Evolutionary conservation across 495 filamentous ascomycete species (phyloP).

Genomic region (Evernia prunastri): DNA sequence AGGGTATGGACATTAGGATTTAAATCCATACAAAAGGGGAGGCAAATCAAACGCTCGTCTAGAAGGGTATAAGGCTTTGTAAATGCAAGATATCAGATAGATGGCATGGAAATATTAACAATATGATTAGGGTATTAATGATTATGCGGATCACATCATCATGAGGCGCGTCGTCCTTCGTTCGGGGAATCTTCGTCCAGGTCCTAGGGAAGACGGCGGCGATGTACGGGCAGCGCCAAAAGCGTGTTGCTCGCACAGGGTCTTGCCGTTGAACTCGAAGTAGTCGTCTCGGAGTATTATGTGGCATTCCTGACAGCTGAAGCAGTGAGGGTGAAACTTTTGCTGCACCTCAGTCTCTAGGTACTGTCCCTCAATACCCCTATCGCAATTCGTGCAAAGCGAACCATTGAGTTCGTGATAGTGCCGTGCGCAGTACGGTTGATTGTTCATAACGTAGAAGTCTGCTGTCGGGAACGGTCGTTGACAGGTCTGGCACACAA

Average conservation of each 20-base stretch:
- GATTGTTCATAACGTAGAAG: slow-evolving; percentile 85
- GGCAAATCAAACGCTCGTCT: slow-evolving; percentile 14
- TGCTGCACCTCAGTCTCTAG: slow-evolving; percentile 72
- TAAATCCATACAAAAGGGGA: background rate
- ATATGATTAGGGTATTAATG: slow-evolving; percentile 21
- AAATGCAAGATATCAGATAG: slow-evolving; percentile 7
- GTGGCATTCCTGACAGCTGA: slow-evolving; percentile 67
- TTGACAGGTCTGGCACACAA: slow-evolving; percentile 80
- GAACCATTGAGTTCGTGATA: slow-evolving; percentile 90
- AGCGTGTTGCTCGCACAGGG: slow-evolving; percentile 84
- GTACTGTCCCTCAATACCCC: slow-evolving; percentile 89
- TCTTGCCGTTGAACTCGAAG: slow-evolving; percentile 58
- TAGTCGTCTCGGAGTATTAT: slow-evolving; percentile 59
- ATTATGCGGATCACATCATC: slow-evolving; percentile 59
- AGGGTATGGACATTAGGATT: slow-evolving; percentile 21
- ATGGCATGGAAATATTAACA: slow-evolving; percentile 16
- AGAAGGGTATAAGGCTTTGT: slow-evolving; percentile 24
- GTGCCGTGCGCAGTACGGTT: slow-evolving; percentile 84
- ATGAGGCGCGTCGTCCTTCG: slow-evolving; percentile 78
- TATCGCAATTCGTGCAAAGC: slow-evolving; percentile 69
- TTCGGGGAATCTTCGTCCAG: slow-evolving; percentile 53
- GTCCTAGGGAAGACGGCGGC: slow-evolving; percentile 35
- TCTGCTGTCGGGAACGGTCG: slow-evolving; percentile 79
- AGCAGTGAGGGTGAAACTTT: slow-evolving; percentile 83
- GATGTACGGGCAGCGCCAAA: slow-evolving; percentile 47